Percentiles rank a stretch among this genome's conserved stretches.
These are phyloP conservation scores for Penicillium diatomitis DNA, from an alignment of 495 filamentous ascomycete genomes.

Conservation along the genomic window DNA sequence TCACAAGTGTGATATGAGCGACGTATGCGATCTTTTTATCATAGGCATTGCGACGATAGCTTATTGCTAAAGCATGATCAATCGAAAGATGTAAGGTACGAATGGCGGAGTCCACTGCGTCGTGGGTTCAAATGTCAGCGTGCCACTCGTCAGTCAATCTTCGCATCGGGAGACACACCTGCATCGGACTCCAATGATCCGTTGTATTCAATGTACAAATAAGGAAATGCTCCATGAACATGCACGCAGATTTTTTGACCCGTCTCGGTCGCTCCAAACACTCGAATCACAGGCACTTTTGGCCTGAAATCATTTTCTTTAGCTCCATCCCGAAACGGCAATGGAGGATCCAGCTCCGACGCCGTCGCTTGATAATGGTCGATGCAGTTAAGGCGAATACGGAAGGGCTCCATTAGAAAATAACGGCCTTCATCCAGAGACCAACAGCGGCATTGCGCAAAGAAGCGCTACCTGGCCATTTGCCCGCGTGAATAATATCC, in stretches of 20 bases:
- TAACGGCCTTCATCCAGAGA: conserved; percentile 9
- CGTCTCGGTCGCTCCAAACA: conserved; percentile 89
- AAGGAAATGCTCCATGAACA: conserved; percentile 92
- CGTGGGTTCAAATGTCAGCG: no score
- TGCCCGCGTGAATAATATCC: background rate
- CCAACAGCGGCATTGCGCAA: conserved; percentile 23
- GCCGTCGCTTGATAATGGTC: conserved; percentile 80
- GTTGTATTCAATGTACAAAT: conserved; percentile 82
- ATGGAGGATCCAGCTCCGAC: conserved; percentile 70
- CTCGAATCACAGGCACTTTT: conserved; percentile 76
- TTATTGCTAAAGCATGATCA: conserved; percentile 74
- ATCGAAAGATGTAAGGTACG: conserved; percentile 67
- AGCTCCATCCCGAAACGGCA: conserved; percentile 49
- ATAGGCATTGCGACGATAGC: conserved; percentile 65
- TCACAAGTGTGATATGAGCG: conserved; percentile 81
- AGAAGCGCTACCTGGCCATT: background rate
- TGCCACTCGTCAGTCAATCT: no score
- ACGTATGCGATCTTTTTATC: conserved; percentile 65
- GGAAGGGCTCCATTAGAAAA: conserved; percentile 55
- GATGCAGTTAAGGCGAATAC: conserved; percentile 86
- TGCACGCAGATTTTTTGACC: conserved; percentile 96
- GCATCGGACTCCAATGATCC: conserved; percentile 56
- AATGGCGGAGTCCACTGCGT: conserved; percentile 59
- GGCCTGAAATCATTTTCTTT: conserved; percentile 47
- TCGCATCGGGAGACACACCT: conserved; percentile 38